Base-by-base conservation (phyloP, 176 grass and related monocot species). In the Pontederia crassipes region DNA sequence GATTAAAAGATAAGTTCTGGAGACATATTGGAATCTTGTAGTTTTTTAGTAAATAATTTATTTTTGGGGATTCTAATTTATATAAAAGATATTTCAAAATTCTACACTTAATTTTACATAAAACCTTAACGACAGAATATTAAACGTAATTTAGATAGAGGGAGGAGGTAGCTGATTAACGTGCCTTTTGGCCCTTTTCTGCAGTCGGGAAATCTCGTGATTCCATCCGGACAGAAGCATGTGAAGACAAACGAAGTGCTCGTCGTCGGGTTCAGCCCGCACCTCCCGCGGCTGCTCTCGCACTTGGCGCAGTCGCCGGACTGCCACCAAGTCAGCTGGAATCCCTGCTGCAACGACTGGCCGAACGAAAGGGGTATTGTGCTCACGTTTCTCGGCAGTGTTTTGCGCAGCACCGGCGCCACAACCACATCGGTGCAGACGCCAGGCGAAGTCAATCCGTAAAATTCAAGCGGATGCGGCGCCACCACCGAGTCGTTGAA, bases 161-260 rank as follows among this genome's bases (percentile, higher is more conserved):
- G n/a, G n/a, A n/a, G n/a, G n/a, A n/a, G n/a, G n/a, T n/a, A n/a
- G n/a, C n/a, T n/a, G n/a, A n/a, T n/a, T n/a, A n/a, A n/a, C n/a
- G n/a, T n/a, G n/a, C n/a, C n/a, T n/a, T n/a, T n/a, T n/a, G n/a
- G n/a, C n/a, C n/a, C n/a, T n/a, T n/a, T n/a, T n/a, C n/a, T n/a
- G 8, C 1, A 15, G 9, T 10, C 17, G 13, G 8, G 14, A 17
- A 10, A 9, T 17, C 8, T 9, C 12, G 3, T 16, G 2, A 10
- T 0, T 10, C 63, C 48, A 29, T 66, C 13, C 18, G 48, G n/a
- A 47, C 63, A 66, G 24, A 66, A 62, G 59, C 59, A 62, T 12
- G 29, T 4, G 59, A 62, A 62, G 9, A 10, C 14, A 28, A 12
- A 45, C 9, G 29, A 45, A 15, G 27, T n/a, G 1, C 6, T 35